These are phyloP conservation scores for Akanthomyces dipterigenus DNA, from an alignment of 2,329 filamentous ascomycete genomes.

Conservation along the genomic window DNA sequence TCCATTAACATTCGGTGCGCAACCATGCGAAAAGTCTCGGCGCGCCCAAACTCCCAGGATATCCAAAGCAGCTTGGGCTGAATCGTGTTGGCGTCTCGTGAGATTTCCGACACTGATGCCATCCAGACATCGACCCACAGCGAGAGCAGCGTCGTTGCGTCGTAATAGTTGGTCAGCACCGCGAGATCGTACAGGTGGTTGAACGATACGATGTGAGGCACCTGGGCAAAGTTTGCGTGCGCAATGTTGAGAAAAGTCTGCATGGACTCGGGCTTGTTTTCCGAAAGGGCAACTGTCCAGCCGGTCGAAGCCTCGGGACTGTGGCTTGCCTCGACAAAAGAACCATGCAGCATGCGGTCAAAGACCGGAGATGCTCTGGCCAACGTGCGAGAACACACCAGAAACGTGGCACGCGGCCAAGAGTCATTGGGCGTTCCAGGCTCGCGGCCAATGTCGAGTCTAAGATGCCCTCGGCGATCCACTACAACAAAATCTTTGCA, in stretches of 20 bases:
- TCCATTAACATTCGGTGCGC: slow-evolving; percentile 3
- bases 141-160: slow-evolving; percentile 19
- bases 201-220: slow-evolving; percentile 18
- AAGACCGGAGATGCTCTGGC: not conserved
- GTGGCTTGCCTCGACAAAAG: not conserved
- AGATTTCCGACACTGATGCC: slow-evolving; percentile 13
- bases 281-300: not conserved
- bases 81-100: slow-evolving; percentile 13
- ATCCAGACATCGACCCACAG: slow-evolving; percentile 22
- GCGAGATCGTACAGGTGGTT: slow-evolving; percentile 22
- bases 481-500: not conserved
- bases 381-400: not conserved
- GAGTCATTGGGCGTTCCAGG: not conserved
- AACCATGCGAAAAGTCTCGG: slow-evolving; percentile 17
- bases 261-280: not conserved
- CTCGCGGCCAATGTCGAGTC: not conserved
- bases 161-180: slow-evolving; percentile 25
- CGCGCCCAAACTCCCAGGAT: slow-evolving; percentile 25
- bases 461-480: not conserved
- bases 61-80: slow-evolving; percentile 24
- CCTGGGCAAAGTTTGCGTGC: not conserved
- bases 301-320: not conserved
- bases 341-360: not conserved
- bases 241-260: not conserved
- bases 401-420: not conserved